Conservation (phyloP, 2,329 filamentous ascomycete genomes). For the Chaetothyriales sp. region DNA sequence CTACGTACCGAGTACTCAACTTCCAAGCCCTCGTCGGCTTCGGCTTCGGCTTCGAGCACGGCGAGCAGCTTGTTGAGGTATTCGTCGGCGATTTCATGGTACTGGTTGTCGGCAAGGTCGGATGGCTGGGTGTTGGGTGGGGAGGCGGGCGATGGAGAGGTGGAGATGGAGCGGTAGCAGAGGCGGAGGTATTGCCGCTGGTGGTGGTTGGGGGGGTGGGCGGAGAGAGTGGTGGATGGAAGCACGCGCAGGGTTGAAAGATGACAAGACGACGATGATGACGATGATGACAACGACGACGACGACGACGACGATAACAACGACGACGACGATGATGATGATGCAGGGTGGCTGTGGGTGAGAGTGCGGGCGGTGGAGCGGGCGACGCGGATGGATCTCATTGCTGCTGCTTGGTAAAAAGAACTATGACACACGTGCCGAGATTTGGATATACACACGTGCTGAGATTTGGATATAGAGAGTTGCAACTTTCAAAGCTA, state of each 20-base stretch:
- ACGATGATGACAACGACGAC: not conserved
- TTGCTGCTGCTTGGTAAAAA: not conserved
- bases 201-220: not conserved
- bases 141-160: slow-evolving; percentile 11
- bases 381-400: slow-evolving; percentile 5
- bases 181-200: not conserved
- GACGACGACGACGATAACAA: not conserved
- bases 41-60: slow-evolving; percentile 59
- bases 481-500: no score
- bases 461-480: not conserved
- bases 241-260: not conserved
- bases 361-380: slow-evolving; percentile 1
- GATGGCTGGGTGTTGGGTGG: slow-evolving; percentile 29
- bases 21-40: slow-evolving; percentile 55
- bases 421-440: not conserved
- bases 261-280: not conserved
- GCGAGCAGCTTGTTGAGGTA: slow-evolving; percentile 52
- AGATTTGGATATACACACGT: not conserved
- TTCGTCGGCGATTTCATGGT: slow-evolving; percentile 62
- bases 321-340: not conserved
- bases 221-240: not conserved
- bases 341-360: not conserved
- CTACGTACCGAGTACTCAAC: slow-evolving; percentile 71
- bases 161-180: slow-evolving; percentile 4
- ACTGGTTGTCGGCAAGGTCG: slow-evolving; percentile 56